phyloP scores from a whole-genome alignment of 2,329 filamentous ascomycete species.

The Trichoderma polysporum region DNA sequence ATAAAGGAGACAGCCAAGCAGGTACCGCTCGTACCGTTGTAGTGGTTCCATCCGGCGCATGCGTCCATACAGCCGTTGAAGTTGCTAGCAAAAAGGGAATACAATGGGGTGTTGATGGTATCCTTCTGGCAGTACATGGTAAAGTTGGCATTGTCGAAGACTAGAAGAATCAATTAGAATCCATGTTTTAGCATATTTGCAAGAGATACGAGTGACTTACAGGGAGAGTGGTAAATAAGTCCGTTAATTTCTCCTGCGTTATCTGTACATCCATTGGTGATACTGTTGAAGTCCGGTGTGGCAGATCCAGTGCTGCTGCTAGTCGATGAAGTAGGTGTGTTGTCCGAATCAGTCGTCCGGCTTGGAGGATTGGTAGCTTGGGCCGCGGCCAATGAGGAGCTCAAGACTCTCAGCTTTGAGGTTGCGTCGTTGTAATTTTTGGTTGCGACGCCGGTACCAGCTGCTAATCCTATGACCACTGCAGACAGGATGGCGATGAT shows the following conservation, averaged over 20 bases:
- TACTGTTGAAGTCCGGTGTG: background rate
- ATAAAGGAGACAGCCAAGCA: constrained; percentile 8
- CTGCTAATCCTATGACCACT: constrained; percentile 10
- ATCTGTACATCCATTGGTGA: constrained; percentile 3
- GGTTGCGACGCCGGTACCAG: constrained; percentile 8
- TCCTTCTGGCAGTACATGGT: constrained; percentile 16
- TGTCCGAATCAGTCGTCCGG: background rate
- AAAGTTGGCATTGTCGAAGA: background rate
- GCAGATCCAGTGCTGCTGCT: background rate
- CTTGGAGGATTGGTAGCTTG: background rate
- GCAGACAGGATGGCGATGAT: constrained; percentile 7
- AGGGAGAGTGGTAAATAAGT: background rate
- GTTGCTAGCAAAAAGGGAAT: background rate
- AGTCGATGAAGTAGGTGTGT: background rate
- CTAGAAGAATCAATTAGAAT: background rate
- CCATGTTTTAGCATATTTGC: background rate
- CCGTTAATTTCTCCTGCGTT: background rate
- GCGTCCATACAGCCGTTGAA: constrained; percentile 16
- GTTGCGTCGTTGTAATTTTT: constrained; percentile 13
- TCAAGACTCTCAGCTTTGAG: background rate
- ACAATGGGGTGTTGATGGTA: background rate
- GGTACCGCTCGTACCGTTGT: background rate
- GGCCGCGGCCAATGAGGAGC: background rate
- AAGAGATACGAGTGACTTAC: background rate
- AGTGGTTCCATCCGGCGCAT: background rate